phyloP scores from a whole-genome alignment of 192 early-diverging fungal genomes.

The Backusella macrospora region DNA sequence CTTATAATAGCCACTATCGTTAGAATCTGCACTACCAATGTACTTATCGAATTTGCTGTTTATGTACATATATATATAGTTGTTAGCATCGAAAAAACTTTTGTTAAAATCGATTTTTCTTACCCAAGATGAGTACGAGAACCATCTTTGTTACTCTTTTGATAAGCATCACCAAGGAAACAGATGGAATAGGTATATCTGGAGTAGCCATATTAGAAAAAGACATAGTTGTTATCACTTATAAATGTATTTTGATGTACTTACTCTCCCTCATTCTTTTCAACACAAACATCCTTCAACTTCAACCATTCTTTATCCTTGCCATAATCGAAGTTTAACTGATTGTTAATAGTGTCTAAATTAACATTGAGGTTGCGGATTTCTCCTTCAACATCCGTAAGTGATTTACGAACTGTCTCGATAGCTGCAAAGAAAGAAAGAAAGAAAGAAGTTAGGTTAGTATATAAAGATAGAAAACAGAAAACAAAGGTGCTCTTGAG shows the following conservation, averaged over 20 bases:
- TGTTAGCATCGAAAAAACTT: neutral
- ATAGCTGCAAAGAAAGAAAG: constrained; percentile 26
- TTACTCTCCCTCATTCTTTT: constrained; percentile 70
- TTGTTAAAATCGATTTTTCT: neutral
- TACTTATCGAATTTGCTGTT: constrained; percentile 54
- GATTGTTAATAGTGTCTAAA: constrained; percentile 50
- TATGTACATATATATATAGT: neutral
- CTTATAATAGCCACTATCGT: constrained; percentile 46
- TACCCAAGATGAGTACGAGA: constrained; percentile 59
- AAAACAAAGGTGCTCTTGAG: constrained; percentile 24
- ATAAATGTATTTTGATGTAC: neutral
- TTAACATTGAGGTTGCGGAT: constrained; percentile 32
- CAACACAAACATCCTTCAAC: constrained; percentile 70
- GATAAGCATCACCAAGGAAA: constrained; percentile 74
- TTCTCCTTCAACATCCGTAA: constrained; percentile 31
- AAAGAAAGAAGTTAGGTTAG: neutral
- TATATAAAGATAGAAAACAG: neutral
- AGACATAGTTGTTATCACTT: constrained; percentile 37
- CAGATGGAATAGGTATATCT: constrained; percentile 74
- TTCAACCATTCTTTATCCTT: constrained; percentile 67
- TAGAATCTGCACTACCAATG: constrained; percentile 34
- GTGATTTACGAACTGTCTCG: constrained; percentile 29
- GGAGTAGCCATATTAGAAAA: neutral
- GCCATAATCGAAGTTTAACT: constrained; percentile 75
- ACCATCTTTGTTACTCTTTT: constrained; percentile 68